Percentiles rank a stretch among this genome's conserved stretches.
phyloP scores from a whole-genome alignment of 192 early-diverging fungal species.

The Backusella mclennaniae region DNA sequence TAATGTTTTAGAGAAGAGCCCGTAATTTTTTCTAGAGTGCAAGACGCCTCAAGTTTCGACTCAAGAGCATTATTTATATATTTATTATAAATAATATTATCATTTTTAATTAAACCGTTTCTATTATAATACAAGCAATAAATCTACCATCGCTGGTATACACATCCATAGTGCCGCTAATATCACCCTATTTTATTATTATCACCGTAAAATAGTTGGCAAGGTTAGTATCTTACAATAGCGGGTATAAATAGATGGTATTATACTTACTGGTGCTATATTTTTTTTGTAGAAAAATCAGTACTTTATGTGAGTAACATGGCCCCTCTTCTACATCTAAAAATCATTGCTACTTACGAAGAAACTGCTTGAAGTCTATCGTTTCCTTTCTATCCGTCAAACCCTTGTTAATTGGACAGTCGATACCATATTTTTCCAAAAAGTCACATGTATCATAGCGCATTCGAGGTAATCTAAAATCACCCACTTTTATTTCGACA shows the following conservation, averaged over 20 bases:
- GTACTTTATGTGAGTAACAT: not conserved
- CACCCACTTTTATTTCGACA: not conserved
- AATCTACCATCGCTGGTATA: not conserved
- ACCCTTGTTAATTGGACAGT: not conserved
- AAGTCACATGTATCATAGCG: not conserved
- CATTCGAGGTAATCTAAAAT: not conserved
- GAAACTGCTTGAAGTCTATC: not conserved
- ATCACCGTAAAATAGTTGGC: not conserved
- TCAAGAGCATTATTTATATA: too few relatives aligned
- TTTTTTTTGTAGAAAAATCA: not conserved
- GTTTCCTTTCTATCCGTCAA: not conserved
- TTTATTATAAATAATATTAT: not conserved
- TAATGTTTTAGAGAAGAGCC: too few relatives aligned
- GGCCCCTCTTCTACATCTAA: not conserved
- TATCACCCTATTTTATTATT: not conserved
- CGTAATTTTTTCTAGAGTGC: too few relatives aligned
- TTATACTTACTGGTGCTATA: not conserved
- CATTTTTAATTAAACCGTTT: not conserved
- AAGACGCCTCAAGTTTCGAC: too few relatives aligned
- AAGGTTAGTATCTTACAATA: not conserved
- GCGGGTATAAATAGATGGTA: not conserved
- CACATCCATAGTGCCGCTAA: not conserved
- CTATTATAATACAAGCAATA: not conserved
- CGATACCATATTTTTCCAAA: not conserved
- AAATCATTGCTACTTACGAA: not conserved